Base-by-base conservation (phyloP, 2,329 filamentous ascomycete species). In the Penicillium nordicum region DNA sequence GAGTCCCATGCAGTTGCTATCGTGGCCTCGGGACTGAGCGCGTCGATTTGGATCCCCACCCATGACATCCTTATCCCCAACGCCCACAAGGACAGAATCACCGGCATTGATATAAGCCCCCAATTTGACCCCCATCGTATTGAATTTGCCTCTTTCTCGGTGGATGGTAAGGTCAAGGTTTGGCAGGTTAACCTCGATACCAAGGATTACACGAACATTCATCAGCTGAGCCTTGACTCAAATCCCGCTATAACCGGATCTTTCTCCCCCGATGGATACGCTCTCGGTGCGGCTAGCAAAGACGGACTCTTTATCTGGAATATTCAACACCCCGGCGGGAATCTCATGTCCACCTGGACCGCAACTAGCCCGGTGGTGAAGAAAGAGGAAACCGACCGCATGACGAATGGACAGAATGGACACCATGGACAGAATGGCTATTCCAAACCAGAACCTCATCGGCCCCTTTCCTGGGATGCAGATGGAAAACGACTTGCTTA, bases 401-500 rank as follows among this genome's bases (percentile, higher is more conserved):
- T 67, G 16, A 63, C 63, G 10, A 74, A 74, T 53, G 75, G 74
- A 40, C 63, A 75, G 18, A 74, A 76, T 27, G 49, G 37, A 50
- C 48, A 50, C 29, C 18, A 74, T 55, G 74, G 73, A 36, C 62
- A 74, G 32, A 75, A 76, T 57, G 74, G 67, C 25, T 62, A 55
- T 45, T 30, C 56, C 12, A 63, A 65, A 14, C 53, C 64, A 10
- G 57, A 67, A 18, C 67, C 68, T 10, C 72, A 77, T 58, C 71
- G 77, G 45, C 72, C 74, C 29, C 68, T 84, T 50, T 75, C 74
- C 30, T 84, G 81, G 81, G 80, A 82, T 65, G 73, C 72, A 12
- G 78, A 82, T 65, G 80, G 80, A n/a, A 79, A 79, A 63, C 80
- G 76, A 62, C 71, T 84, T 55, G 79, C 77, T 2, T 79, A 81